Percentiles rank a stretch among this genome's conserved stretches.
These are phyloP conservation scores for Bretschneidera sinensis DNA, from an alignment of 345 rosid species.

Conservation along the genomic window DNA sequence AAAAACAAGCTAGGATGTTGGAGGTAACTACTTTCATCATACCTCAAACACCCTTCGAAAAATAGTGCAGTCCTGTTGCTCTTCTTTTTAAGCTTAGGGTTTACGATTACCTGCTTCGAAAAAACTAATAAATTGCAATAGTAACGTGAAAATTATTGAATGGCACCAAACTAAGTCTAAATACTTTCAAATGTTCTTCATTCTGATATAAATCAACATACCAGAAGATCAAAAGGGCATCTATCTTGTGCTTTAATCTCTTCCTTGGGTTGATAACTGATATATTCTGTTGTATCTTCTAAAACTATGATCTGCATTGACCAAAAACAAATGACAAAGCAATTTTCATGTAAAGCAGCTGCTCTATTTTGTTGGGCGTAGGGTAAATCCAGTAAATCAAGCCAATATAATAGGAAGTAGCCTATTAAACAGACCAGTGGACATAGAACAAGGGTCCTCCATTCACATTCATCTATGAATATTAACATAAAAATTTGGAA, in stretches of 20 bases:
- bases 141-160: slow-evolving; percentile 15
- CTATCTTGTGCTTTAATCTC: slow-evolving; percentile 70
- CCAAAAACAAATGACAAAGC: background rate
- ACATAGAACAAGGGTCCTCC: no score
- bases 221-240: slow-evolving; percentile 76
- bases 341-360: no score
- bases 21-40: slow-evolving; percentile 8
- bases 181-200: background rate
- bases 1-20: background rate
- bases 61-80: slow-evolving; percentile 62
- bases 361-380: no score
- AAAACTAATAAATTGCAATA: slow-evolving; percentile 24
- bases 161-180: background rate
- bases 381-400: no score
- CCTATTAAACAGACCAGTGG: no score
- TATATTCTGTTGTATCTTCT: slow-evolving; percentile 84
- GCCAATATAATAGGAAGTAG: no score
- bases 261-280: slow-evolving; percentile 72
- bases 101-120: slow-evolving; percentile 75
- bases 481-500: no score
- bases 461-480: no score
- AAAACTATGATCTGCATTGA: slow-evolving; percentile 79
- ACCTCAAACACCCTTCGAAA: slow-evolving; percentile 89
- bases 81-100: slow-evolving; percentile 64
- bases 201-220: slow-evolving; percentile 25